Evolutionary conservation across 495 filamentous ascomycete genomes (phyloP).

Genomic region (Ramalina intermedia): DNA sequence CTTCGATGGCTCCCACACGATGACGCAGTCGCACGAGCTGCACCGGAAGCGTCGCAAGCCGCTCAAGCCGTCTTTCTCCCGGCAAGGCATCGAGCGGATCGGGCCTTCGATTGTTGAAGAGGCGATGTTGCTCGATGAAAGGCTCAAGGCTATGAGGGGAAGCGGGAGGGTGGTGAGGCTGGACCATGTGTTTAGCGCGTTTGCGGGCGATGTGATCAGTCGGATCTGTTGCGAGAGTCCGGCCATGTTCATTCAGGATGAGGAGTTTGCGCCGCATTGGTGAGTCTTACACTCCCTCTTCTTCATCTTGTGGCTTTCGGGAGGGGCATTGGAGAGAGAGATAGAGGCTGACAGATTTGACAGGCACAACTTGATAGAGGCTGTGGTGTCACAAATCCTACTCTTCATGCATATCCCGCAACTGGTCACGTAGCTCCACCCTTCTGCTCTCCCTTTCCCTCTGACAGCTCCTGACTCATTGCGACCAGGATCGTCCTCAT

Average conservation of each 20-base stretch:
- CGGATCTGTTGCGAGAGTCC: conserved; percentile 9
- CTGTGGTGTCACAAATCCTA: too few relatives aligned
- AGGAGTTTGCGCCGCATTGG: conserved; percentile 11
- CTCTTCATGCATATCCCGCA: too few relatives aligned
- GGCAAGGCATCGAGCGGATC: not conserved
- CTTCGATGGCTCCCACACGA: conserved; percentile 5
- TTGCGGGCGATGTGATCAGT: conserved; percentile 14
- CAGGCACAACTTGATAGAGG: too few relatives aligned
- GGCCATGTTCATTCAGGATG: conserved; percentile 7
- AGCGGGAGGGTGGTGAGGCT: conserved; percentile 12
- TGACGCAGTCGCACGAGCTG: conserved; percentile 1
- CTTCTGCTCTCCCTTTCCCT: too few relatives aligned
- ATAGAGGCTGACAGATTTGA: too few relatives aligned
- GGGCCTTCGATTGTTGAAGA: not conserved
- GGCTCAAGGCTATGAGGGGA: conserved; percentile 3
- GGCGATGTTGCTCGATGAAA: not conserved
- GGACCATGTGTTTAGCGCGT: conserved; percentile 19
- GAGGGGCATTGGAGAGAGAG: too few relatives aligned
- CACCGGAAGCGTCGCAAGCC: conserved; percentile 7
- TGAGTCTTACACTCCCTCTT: not conserved
- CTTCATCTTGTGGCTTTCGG: too few relatives aligned
- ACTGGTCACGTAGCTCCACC: too few relatives aligned
- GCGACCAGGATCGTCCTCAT: too few relatives aligned
- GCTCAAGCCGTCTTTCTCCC: conserved; percentile 9
- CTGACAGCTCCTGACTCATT: too few relatives aligned